Evolutionary conservation across 371 early-diverging fungal species (phyloP).

Genomic region (Apophysomyces trapeziformis): DNA sequence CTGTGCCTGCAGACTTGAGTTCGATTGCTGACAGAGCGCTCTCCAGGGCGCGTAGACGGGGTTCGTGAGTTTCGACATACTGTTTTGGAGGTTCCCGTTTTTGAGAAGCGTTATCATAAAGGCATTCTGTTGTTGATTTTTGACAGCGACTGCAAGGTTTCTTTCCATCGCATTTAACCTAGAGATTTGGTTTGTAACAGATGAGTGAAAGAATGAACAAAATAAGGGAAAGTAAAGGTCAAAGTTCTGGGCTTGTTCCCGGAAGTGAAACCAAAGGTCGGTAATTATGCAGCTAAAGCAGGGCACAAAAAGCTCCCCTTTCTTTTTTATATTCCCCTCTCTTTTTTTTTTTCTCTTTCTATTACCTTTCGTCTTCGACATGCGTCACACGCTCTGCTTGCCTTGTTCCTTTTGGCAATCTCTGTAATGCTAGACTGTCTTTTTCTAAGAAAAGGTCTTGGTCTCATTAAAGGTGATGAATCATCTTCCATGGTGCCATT

Average conservation of each 20-base stretch:
- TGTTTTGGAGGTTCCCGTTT: slow-evolving; percentile 49
- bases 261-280: slow-evolving; percentile 43
- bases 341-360: too few relatives aligned
- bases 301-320: slow-evolving; percentile 2
- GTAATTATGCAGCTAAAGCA: slow-evolving; percentile 16
- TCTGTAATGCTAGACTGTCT: slow-evolving; percentile 27
- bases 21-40: slow-evolving; percentile 31
- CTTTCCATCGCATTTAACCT: slow-evolving; percentile 58
- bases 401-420: slow-evolving; percentile 46
- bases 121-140: slow-evolving; percentile 41
- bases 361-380: slow-evolving; percentile 55
- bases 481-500: slow-evolving; percentile 7
- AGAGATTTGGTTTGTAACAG: slow-evolving; percentile 16
- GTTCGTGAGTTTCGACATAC: slow-evolving; percentile 50
- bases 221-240: background rate
- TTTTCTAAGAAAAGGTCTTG: slow-evolving; percentile 21
- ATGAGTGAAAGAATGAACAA: slow-evolving; percentile 4
- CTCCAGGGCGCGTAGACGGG: slow-evolving; percentile 42
- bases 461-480: slow-evolving; percentile 1
- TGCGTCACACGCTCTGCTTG: slow-evolving; percentile 52
- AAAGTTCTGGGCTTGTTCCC: too few relatives aligned
- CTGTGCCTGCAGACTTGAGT: slow-evolving; percentile 8
- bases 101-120: slow-evolving; percentile 45
- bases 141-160: slow-evolving; percentile 52
- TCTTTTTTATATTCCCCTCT: background rate